Conservation (phyloP, 1,284 basidiomycete species). For the Cystobasidium slooffiae region DNA sequence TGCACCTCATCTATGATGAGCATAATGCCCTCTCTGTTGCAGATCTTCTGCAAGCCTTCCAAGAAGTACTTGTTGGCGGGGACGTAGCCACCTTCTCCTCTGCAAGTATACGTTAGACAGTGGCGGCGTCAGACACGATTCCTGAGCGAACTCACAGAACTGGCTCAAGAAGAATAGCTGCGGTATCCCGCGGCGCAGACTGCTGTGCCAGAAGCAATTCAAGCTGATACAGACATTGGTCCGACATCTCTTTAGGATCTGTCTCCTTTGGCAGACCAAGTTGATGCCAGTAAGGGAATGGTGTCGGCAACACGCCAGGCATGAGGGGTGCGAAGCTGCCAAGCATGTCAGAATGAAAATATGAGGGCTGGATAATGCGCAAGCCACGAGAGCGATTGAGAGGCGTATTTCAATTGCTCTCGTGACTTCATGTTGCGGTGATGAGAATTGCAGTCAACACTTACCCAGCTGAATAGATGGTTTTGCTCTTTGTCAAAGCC, state of each 20-base stretch:
- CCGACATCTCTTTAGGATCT: constrained; percentile 65
- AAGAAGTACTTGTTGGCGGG: constrained; percentile 82
- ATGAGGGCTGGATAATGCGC: too few relatives aligned
- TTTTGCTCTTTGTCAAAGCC: constrained; percentile 88
- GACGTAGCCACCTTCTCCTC: constrained; percentile 72
- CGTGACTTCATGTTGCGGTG: too few relatives aligned
- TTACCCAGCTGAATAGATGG: constrained; percentile 79
- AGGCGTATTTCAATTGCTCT: too few relatives aligned
- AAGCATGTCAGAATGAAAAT: not conserved
- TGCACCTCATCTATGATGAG: constrained; percentile 63
- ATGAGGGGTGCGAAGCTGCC: constrained; percentile 32
- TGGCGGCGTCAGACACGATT: too few relatives aligned
- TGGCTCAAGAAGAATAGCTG: constrained; percentile 89
- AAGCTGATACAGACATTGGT: constrained; percentile 69
- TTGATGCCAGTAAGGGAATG: constrained; percentile 95
- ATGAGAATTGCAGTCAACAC: constrained; percentile 58
- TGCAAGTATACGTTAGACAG: not conserved
- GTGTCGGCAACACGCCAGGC: constrained; percentile 77
- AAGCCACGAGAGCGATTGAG: too few relatives aligned
- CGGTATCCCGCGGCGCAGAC: constrained; percentile 80
- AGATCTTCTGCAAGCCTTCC: constrained; percentile 76
- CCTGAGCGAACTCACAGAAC: constrained; percentile 62
- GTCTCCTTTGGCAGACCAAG: constrained; percentile 69
- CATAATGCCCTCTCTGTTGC: constrained; percentile 79
- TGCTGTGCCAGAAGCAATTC: constrained; percentile 83